A percentile compares a stretch with the other conserved stretches of the same genome.
Evolutionary conservation across 1,284 basidiomycete genomes (phyloP).

Genomic region (Malassezia globosa): DNA sequence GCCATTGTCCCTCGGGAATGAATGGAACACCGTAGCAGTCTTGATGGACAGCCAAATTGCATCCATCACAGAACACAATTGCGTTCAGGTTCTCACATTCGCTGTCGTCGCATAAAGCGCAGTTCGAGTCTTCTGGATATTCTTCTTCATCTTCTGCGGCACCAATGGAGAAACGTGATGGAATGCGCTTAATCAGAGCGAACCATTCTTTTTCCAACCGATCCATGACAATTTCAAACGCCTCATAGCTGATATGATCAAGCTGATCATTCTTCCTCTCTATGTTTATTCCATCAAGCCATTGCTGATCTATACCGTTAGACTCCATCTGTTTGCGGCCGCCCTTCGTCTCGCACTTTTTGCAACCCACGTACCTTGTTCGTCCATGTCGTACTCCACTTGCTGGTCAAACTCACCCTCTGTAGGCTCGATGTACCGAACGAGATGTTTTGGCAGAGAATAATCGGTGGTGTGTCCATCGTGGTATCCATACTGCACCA

Average conservation of each 20-base stretch:
- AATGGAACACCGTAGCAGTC: conserved; percentile 99
- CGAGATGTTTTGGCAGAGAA: conserved; percentile 68
- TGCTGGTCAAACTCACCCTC: conserved; percentile 82
- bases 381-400: conserved; percentile 99
- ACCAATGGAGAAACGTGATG: conserved; percentile 21
- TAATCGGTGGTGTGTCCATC: conserved; percentile 59
- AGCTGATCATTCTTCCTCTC: conserved; percentile 70
- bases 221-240: conserved; percentile 94
- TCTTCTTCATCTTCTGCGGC: conserved; percentile 21
- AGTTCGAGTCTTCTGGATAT: conserved; percentile 55
- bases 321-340: too few species aligned
- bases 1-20: conserved; percentile 98
- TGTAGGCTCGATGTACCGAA: conserved; percentile 82
- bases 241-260: conserved; percentile 58
- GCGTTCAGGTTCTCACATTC: conserved; percentile 98
- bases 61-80: conserved; percentile 98
- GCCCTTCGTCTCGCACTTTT: not conserved
- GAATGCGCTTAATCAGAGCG: conserved; percentile 33
- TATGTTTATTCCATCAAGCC: conserved; percentile 75
- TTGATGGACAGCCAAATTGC: conserved; percentile 97
- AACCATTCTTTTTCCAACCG: conserved; percentile 98
- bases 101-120: conserved; percentile 92
- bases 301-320: conserved; percentile 77
- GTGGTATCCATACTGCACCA: conserved; percentile 51
- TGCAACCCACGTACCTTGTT: conserved; percentile 74